A percentile compares a stretch with the other conserved stretches of the same genome.
Conservation (phyloP, 2,329 filamentous ascomycete species). For the Aspergillus sp. region DNA sequence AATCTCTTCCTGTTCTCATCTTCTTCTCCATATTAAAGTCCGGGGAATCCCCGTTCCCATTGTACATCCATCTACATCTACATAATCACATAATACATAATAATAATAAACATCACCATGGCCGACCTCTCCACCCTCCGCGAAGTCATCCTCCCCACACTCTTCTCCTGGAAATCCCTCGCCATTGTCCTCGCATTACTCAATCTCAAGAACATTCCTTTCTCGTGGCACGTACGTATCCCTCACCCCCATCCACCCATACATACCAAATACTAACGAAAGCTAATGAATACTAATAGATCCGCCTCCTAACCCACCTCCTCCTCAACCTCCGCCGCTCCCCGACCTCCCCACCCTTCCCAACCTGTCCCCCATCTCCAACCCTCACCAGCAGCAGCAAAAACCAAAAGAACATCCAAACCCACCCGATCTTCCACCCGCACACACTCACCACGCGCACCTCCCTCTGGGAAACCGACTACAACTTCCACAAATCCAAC, state of each 20-base stretch:
- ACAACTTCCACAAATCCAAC: constrained; percentile 82
- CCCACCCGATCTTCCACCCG: constrained; percentile 71
- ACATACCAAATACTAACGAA: neutral
- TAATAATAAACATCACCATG: neutral
- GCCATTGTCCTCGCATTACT: constrained; percentile 39
- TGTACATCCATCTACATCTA: neutral
- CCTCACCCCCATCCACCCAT: neutral
- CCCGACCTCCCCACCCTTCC: constrained; percentile 51
- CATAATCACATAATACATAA: too few relatives aligned
- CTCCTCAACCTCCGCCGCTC: constrained; percentile 56
- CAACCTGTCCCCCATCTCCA: constrained; percentile 27
- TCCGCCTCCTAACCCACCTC: constrained; percentile 60
- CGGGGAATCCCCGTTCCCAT: too few relatives aligned
- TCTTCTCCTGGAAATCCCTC: constrained; percentile 38
- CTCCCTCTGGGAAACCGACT: constrained; percentile 77
- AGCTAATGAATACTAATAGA: constrained; percentile 37
- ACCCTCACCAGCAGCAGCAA: constrained; percentile 33
- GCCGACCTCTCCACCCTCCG: constrained; percentile 17
- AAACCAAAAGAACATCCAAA: constrained; percentile 24
- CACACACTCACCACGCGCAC: constrained; percentile 67
- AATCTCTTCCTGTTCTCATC: too few relatives aligned
- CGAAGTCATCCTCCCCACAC: constrained; percentile 20
- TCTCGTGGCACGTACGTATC: constrained; percentile 43
- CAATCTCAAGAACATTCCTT: constrained; percentile 42
- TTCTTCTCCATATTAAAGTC: too few relatives aligned